phyloP scores from a whole-genome alignment of 495 filamentous ascomycete species.

The Aspergillus saccharolyticus region DNA sequence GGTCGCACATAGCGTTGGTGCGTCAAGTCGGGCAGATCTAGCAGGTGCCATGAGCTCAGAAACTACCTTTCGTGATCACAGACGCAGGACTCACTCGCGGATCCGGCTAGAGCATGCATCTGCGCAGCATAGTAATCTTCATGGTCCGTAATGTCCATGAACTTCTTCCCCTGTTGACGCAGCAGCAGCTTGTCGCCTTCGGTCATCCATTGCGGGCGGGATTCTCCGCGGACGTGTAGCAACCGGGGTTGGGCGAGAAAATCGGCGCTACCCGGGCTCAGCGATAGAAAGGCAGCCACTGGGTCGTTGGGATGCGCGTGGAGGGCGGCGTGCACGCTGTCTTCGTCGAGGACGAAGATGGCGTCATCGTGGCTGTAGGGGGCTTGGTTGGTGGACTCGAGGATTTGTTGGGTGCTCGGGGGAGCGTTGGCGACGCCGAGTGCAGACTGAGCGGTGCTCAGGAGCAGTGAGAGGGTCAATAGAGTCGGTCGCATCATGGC shows the following conservation, averaged over 20 bases:
- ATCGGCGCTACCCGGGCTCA: background rate
- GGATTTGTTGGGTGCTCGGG: background rate
- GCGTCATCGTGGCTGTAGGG: background rate
- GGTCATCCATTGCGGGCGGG: background rate
- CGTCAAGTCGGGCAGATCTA: background rate
- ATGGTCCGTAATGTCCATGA: slow-evolving; percentile 2
- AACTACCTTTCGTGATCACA: too few species aligned
- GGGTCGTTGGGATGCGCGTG: background rate
- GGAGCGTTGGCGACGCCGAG: background rate
- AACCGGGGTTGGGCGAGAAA: background rate
- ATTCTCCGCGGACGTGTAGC: slow-evolving; percentile 1
- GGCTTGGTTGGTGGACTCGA: background rate
- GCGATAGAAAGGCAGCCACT: background rate
- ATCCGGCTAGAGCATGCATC: background rate
- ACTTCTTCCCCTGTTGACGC: background rate
- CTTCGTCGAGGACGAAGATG: background rate
- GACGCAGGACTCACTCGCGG: slow-evolving; percentile 1
- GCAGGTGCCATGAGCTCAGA: background rate
- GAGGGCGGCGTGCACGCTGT: background rate
- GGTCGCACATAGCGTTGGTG: background rate
- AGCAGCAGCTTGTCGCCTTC: slow-evolving; percentile 3
- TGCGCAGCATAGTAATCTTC: background rate
- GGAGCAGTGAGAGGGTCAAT: background rate
- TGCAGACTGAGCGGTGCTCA: background rate
- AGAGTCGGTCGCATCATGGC: background rate